Conservation (phyloP, 1,139 yeast genomes). For the Pichia sp. region DNA sequence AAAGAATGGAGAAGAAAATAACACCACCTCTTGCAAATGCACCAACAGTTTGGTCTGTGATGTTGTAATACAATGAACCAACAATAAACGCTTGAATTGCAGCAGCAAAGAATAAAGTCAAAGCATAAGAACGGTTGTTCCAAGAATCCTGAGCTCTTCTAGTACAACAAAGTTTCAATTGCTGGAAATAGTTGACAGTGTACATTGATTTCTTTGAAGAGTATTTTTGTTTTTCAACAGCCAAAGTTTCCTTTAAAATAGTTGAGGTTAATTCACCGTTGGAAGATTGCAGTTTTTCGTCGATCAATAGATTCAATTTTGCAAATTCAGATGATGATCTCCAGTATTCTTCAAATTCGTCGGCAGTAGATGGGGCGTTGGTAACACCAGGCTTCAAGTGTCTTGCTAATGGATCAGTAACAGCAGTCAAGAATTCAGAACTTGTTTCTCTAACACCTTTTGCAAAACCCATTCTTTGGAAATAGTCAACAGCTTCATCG, state of each 20-base stretch:
- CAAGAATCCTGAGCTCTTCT: conserved; percentile 47
- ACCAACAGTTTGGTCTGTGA: conserved; percentile 33
- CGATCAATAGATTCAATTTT: conserved; percentile 30
- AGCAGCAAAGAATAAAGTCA: conserved; percentile 43
- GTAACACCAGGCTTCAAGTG: conserved; percentile 45
- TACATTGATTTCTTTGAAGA: conserved; percentile 39
- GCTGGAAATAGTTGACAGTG: conserved; percentile 44
- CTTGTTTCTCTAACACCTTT: conserved; percentile 80
- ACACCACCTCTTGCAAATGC: conserved; percentile 41
- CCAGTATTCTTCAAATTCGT: conserved; percentile 52
- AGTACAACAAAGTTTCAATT: conserved; percentile 43
- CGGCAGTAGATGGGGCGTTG: conserved; percentile 34
- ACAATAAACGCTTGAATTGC: conserved; percentile 43
- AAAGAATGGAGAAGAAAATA: conserved; percentile 42
- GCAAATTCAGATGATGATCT: conserved; percentile 37
- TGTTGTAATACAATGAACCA: conserved; percentile 41
- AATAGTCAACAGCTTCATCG: conserved; percentile 56
- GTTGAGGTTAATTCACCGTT: conserved; percentile 31
- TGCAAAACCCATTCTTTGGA: conserved; percentile 62
- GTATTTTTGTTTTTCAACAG: conserved; percentile 38
- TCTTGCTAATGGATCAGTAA: conserved; percentile 58
- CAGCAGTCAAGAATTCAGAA: conserved; percentile 77
- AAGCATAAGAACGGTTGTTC: conserved; percentile 49
- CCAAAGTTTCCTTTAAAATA: conserved; percentile 33
- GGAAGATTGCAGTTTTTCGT: conserved; percentile 22